A percentile compares a stretch with the other conserved stretches of the same genome.
These are phyloP conservation scores for Fusarium sp. DNA, from an alignment of 2,329 filamentous ascomycete species.

Conservation along the genomic window DNA sequence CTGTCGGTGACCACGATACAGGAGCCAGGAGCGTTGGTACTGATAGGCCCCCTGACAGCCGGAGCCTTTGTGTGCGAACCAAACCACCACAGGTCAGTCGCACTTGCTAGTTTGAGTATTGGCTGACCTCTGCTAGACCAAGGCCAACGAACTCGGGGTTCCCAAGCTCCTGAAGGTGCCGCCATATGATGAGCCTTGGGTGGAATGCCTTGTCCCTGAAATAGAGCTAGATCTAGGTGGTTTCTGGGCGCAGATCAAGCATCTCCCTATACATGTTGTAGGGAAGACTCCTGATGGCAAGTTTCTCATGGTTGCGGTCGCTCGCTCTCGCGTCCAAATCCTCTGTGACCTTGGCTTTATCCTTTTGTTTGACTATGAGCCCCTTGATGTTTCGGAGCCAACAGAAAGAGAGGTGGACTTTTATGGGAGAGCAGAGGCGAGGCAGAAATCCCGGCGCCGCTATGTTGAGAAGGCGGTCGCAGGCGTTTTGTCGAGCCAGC, in stretches of 20 bases:
- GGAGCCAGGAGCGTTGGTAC: no score
- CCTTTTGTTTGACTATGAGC: not conserved
- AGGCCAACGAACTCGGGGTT: not conserved
- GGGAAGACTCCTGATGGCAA: no score
- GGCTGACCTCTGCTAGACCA: not conserved
- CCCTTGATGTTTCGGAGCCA: not conserved
- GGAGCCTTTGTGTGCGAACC: not conserved
- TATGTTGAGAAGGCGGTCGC: not conserved
- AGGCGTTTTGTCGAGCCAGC: not conserved
- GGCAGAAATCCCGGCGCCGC: not conserved
- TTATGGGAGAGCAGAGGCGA: not conserved
- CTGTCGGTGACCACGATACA: not conserved
- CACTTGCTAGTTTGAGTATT: not conserved
- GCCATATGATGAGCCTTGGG: no score
- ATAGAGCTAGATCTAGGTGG: no score
- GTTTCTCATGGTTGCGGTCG: no score
- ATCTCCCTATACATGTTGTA: no score
- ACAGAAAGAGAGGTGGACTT: not conserved
- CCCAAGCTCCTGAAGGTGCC: no score
- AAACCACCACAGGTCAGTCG: not conserved
- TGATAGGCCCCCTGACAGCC: not conserved
- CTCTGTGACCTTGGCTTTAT: not conserved
- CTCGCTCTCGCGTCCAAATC: not conserved
- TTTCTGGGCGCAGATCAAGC: no score
- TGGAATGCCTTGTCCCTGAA: no score